A percentile compares a stretch with the other conserved stretches of the same genome.
Conservation (phyloP, 2,329 filamentous ascomycete genomes). For the Nothopassalora personata region DNA sequence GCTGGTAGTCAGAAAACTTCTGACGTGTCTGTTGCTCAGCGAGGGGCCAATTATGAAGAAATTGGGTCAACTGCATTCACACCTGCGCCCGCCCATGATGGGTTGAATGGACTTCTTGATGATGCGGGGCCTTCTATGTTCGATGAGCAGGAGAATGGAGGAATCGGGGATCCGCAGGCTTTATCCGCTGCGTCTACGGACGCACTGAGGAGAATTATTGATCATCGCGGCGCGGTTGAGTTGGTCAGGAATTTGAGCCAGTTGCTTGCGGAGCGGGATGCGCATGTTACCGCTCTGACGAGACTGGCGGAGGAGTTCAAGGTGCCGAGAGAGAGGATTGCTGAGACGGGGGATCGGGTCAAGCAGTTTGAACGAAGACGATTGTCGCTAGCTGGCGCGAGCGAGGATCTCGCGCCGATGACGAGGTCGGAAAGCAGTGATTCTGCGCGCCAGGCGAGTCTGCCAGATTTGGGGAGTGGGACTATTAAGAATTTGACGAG, state of each 20-base stretch:
- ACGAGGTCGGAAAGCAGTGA: constrained; percentile 13
- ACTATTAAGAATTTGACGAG: constrained; percentile 26
- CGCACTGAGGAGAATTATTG: constrained; percentile 25
- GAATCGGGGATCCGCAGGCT: constrained; percentile 22
- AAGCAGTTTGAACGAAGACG: constrained; percentile 28
- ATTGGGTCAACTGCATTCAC: not conserved
- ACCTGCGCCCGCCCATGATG: constrained; percentile 3
- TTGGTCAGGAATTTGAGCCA: constrained; percentile 27
- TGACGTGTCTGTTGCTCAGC: not conserved
- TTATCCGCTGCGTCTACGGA: constrained; percentile 23
- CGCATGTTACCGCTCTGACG: constrained; percentile 32
- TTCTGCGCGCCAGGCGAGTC: constrained; percentile 5
- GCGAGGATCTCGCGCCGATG: constrained; percentile 18
- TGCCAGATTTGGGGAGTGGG: constrained; percentile 10
- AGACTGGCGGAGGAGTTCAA: constrained; percentile 31
- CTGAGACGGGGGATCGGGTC: constrained; percentile 24
- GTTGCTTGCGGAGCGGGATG: constrained; percentile 31
- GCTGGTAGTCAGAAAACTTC: not conserved
- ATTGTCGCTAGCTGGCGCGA: constrained; percentile 22
- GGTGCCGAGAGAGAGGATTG: constrained; percentile 25
- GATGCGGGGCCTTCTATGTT: constrained; percentile 29
- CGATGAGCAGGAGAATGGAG: constrained; percentile 21
- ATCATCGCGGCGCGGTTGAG: constrained; percentile 28
- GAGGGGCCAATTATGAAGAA: not conserved
- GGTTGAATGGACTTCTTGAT: constrained; percentile 28